Percentiles rank a stretch among this genome's conserved stretches.
Conservation (phyloP, 108 stramenopile species). For the Phaeodactylum tricornutum region DNA sequence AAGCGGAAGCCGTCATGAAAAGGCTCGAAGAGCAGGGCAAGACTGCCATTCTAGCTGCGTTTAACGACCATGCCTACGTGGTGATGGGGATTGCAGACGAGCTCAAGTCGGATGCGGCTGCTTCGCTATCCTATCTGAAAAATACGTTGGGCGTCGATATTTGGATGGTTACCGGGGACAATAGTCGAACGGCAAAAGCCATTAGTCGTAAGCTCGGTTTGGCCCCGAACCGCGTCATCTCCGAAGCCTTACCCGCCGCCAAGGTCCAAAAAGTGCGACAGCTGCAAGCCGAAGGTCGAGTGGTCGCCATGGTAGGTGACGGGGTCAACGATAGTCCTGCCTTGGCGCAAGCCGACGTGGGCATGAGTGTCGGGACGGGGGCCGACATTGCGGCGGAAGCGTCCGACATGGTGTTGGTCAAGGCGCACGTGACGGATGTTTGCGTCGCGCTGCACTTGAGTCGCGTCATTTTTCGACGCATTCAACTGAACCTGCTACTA, state of each 20-base stretch:
- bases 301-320: constrained; percentile 94
- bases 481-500: constrained; percentile 45
- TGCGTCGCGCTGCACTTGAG: constrained; percentile 85
- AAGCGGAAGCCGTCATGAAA: constrained; percentile 53
- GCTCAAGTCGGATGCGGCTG: constrained; percentile 57
- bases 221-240: constrained; percentile 48
- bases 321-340: constrained; percentile 97
- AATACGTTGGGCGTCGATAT: constrained; percentile 71
- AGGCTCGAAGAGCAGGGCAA: constrained; percentile 60
- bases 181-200: constrained; percentile 74
- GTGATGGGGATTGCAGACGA: constrained; percentile 83
- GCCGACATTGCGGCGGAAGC: constrained; percentile 95
- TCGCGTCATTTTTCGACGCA: constrained; percentile 81
- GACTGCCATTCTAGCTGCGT: constrained; percentile 75
- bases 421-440: constrained; percentile 78
- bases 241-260: constrained; percentile 79
- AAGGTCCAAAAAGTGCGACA: constrained; percentile 63
- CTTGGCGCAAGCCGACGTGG: constrained; percentile 89
- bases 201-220: constrained; percentile 78
- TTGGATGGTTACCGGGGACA: constrained; percentile 98
- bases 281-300: constrained; percentile 54
- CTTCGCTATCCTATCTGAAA: constrained; percentile 54
- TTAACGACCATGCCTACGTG: constrained; percentile 55
- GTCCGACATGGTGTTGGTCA: constrained; percentile 89
- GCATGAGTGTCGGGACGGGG: constrained; percentile 93